A percentile compares a stretch with the other conserved stretches of the same genome.
phyloP scores from a whole-genome alignment of 371 early-diverging fungal species.

The Haplosporangium sp. region DNA sequence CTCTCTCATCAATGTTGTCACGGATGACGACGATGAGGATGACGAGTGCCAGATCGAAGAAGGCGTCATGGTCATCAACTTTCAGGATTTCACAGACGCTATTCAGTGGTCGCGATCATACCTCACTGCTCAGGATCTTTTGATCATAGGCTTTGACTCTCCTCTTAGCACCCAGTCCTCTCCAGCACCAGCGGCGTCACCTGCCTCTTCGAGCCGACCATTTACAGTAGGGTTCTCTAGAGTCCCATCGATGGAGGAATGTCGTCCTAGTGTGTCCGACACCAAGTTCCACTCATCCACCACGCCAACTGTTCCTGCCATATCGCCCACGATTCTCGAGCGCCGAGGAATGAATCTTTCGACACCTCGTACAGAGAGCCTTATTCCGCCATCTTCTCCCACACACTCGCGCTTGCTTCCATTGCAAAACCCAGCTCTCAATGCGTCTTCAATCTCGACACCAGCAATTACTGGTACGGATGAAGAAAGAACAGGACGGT shows the following conservation, averaged over 20 bases:
- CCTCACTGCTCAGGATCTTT: slow-evolving; percentile 37
- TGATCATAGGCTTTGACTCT: slow-evolving; percentile 33
- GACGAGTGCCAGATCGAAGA: slow-evolving; percentile 22
- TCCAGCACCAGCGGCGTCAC: background rate
- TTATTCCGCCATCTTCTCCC: background rate
- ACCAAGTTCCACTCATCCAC: slow-evolving; percentile 2
- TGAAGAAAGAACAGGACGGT: slow-evolving; percentile 14
- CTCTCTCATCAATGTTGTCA: background rate
- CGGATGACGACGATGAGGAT: background rate
- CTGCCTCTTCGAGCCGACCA: background rate
- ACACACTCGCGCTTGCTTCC: background rate
- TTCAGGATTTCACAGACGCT: slow-evolving; percentile 36
- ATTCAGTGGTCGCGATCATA: slow-evolving; percentile 33
- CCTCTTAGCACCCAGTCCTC: background rate
- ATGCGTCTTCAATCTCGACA: slow-evolving; percentile 1
- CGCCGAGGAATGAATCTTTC: slow-evolving; percentile 31
- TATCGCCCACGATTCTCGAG: slow-evolving; percentile 31
- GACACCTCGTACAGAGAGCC: slow-evolving; percentile 9
- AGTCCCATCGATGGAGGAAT: slow-evolving; percentile 27
- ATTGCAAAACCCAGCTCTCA: slow-evolving; percentile 5
- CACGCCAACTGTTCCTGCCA: background rate
- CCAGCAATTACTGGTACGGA: background rate
- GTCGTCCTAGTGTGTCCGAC: background rate
- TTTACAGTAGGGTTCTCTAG: slow-evolving; percentile 13
- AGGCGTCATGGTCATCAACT: slow-evolving; percentile 24